Percentiles rank a stretch among this genome's conserved stretches.
Evolutionary conservation across 257 asterid species (phyloP).

Genomic region (Penstemon eatonii): DNA sequence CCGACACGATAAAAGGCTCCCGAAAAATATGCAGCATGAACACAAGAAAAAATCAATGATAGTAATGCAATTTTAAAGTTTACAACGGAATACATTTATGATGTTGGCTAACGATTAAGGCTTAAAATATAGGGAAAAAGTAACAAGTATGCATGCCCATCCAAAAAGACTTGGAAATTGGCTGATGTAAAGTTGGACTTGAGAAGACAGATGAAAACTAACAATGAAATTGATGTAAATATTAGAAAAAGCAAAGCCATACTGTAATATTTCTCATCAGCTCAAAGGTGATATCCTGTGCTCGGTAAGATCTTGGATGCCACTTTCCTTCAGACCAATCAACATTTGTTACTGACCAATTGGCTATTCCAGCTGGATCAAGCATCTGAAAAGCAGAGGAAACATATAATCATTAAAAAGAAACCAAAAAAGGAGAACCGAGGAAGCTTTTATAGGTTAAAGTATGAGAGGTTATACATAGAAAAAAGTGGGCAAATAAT

Average conservation of each 20-base stretch:
- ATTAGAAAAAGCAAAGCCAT: slow-evolving; percentile 28
- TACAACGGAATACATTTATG: no score
- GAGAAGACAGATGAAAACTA: slow-evolving; percentile 1
- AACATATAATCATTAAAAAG: slow-evolving; percentile 4
- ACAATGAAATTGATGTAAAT: not conserved
- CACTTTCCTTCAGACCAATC: slow-evolving; percentile 94
- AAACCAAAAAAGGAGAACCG: not conserved
- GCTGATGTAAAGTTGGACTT: not conserved
- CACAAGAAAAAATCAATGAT: not conserved
- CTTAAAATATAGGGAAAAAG: not conserved
- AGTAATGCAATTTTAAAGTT: not conserved
- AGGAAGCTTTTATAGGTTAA: slow-evolving; percentile 6
- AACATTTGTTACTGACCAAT: slow-evolving; percentile 88
- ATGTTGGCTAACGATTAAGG: not conserved
- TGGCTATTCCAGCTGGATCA: slow-evolving; percentile 78
- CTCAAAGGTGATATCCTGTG: slow-evolving; percentile 56
- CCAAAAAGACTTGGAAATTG: not conserved
- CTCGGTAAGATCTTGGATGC: slow-evolving; percentile 83
- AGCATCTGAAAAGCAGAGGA: slow-evolving; percentile 54
- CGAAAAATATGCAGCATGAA: not conserved
- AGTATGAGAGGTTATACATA: slow-evolving; percentile 39
- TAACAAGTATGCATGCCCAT: not conserved
- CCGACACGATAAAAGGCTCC: not conserved
- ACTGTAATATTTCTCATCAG: slow-evolving; percentile 82
- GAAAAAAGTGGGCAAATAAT: slow-evolving; percentile 88